phyloP scores from a whole-genome alignment of 352 stramenopile genomes.

The Phytophthora melonis region DNA sequence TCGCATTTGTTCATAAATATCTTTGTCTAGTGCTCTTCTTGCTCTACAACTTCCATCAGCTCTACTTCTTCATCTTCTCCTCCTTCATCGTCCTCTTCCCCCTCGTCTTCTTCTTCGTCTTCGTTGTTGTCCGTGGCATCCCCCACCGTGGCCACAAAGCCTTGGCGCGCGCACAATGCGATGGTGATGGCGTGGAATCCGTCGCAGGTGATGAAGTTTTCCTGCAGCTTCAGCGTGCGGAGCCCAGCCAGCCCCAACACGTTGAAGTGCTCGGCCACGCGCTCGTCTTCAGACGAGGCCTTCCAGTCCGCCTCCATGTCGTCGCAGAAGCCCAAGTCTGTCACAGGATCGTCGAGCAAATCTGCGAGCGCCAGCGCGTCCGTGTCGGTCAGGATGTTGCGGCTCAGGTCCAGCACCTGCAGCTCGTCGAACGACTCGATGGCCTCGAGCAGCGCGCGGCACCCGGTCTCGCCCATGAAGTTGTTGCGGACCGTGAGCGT shows the following conservation, averaged over 20 bases:
- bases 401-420: conserved; percentile 47
- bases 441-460: conserved; percentile 39
- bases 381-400: conserved; percentile 72
- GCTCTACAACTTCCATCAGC: conserved; percentile 16
- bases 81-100: conserved; percentile 19
- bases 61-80: conserved; percentile 27
- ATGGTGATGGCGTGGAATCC: conserved; percentile 70
- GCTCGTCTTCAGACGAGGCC: conserved; percentile 2
- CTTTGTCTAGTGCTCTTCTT: conserved; percentile 20
- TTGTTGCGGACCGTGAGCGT: conserved; percentile 63
- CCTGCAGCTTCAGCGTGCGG: conserved; percentile 48
- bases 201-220: conserved; percentile 78
- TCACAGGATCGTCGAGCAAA: conserved; percentile 40
- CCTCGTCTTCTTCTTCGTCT: conserved; percentile 11
- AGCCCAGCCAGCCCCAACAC: conserved; percentile 36
- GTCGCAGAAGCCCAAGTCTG: conserved; percentile 21
- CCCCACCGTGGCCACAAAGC: conserved; percentile 27
- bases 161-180: conserved; percentile 42
- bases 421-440: conserved; percentile 43
- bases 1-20: conserved; percentile 34
- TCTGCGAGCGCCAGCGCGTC: conserved; percentile 56
- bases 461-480: conserved; percentile 69
- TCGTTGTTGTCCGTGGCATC: conserved; percentile 1
- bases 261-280: conserved; percentile 10
- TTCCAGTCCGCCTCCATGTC: conserved; percentile 12